Conservation (phyloP, 2,329 filamentous ascomycete species). For the Colletotrichum liaoningense region DNA sequence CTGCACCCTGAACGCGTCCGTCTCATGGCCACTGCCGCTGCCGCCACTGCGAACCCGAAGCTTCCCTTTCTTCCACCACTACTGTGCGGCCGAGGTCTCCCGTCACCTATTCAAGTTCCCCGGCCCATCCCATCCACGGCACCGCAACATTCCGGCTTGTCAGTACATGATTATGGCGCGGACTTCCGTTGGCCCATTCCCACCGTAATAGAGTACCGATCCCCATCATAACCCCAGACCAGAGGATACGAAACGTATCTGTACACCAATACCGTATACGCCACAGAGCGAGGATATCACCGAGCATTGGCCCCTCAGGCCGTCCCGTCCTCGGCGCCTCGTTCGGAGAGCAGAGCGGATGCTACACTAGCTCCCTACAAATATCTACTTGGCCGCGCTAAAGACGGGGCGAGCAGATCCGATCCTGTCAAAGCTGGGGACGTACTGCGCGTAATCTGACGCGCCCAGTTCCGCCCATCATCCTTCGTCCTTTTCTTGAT, state of each 20-base stretch:
- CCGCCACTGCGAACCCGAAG: slow-evolving; percentile 15
- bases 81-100: not conserved
- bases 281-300: slow-evolving; percentile 8
- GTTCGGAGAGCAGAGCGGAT: slow-evolving; percentile 16
- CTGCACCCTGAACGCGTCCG: slow-evolving; percentile 5
- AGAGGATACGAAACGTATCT: not conserved
- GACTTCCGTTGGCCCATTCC: slow-evolving; percentile 30
- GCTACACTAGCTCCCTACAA: slow-evolving; percentile 30
- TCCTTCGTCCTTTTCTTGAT: slow-evolving; percentile 12
- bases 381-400: slow-evolving; percentile 16
- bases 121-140: not conserved
- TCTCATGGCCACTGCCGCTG: not conserved
- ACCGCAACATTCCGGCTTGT: not conserved
- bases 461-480: slow-evolving; percentile 20
- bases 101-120: not conserved
- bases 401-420: slow-evolving; percentile 29
- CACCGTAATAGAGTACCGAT: not conserved
- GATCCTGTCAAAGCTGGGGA: slow-evolving; percentile 34
- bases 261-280: not conserved
- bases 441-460: slow-evolving; percentile 18
- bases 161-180: not conserved
- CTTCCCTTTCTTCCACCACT: slow-evolving; percentile 16
- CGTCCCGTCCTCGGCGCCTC: slow-evolving; percentile 33
- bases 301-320: slow-evolving; percentile 29
- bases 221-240: slow-evolving; percentile 14